A percentile compares a stretch with the other conserved stretches of the same genome.
Evolutionary conservation across 2,329 filamentous ascomycete genomes (phyloP).

Genomic region (Cladosporium velox): DNA sequence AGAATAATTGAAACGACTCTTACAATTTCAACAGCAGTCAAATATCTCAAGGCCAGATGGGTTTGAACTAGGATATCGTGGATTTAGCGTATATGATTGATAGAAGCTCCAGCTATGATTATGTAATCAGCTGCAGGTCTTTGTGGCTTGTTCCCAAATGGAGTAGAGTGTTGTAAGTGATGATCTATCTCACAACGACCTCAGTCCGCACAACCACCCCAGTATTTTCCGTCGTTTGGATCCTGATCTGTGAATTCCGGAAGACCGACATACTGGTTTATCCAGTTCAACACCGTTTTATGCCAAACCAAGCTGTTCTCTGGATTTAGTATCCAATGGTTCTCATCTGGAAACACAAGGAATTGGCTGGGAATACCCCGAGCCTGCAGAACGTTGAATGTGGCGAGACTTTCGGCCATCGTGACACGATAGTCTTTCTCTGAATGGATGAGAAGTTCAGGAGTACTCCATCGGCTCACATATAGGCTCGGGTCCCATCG

Average conservation of each 20-base stretch:
- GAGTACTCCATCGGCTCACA: conserved; percentile 74
- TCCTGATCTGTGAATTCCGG: conserved; percentile 45
- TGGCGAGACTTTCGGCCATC: conserved; percentile 78
- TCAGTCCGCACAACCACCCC: background rate
- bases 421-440: conserved; percentile 87
- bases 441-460: conserved; percentile 86
- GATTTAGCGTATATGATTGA: too few relatives aligned
- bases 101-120: too few relatives aligned
- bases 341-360: conserved; percentile 78
- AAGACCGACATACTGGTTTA: conserved; percentile 61
- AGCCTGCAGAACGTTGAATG: conserved; percentile 83
- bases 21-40: too few relatives aligned
- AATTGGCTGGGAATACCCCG: conserved; percentile 74
- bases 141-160: too few relatives aligned
- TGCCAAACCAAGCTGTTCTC: conserved; percentile 94
- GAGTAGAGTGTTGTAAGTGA: too few relatives aligned
- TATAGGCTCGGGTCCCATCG: conserved; percentile 60
- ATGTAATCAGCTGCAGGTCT: too few relatives aligned
- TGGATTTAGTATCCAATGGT: conserved; percentile 83
- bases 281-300: conserved; percentile 77
- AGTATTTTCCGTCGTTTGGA: conserved; percentile 24
- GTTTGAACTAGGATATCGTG: too few relatives aligned
- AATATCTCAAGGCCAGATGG: too few relatives aligned
- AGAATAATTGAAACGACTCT: too few relatives aligned
- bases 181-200: too few relatives aligned